These are phyloP conservation scores for Asparagopsis taxiformis DNA, from an alignment of 31 red algal species.

Conservation along the genomic window DNA sequence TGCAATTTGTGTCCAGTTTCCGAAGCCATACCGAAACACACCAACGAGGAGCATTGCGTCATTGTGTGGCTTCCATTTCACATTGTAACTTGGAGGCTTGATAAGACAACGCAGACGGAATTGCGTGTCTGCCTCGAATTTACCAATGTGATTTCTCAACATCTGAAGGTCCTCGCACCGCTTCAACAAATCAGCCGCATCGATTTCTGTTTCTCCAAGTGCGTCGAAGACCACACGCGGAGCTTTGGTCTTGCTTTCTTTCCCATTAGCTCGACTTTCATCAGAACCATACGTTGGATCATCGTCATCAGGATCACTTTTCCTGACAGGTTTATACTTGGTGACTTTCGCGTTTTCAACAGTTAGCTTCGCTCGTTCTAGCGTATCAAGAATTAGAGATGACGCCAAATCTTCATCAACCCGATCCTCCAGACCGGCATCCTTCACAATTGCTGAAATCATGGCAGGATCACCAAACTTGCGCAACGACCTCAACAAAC, in stretches of 20 bases:
- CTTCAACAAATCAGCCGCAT: slow-evolving; percentile 77
- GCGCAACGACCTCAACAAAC: slow-evolving; percentile 60
- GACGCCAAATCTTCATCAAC: slow-evolving; percentile 58
- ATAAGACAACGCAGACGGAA: slow-evolving; percentile 70
- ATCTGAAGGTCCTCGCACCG: slow-evolving; percentile 69
- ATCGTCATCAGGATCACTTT: slow-evolving; percentile 1
- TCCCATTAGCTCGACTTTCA: slow-evolving; percentile 19
- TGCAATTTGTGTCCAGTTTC: slow-evolving; percentile 86
- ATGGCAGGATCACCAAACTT: slow-evolving; percentile 76
- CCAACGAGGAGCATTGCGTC: slow-evolving; percentile 91
- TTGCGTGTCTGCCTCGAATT: slow-evolving; percentile 60
- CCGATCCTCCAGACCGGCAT: slow-evolving; percentile 75
- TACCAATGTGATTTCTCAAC: slow-evolving; percentile 43
- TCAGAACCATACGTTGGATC: slow-evolving; percentile 45
- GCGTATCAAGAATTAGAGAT: slow-evolving; percentile 46
- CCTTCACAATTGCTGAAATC: slow-evolving; percentile 45
- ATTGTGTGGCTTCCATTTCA: slow-evolving; percentile 73
- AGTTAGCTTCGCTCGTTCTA: slow-evolving; percentile 39
- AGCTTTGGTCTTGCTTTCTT: slow-evolving; percentile 28
- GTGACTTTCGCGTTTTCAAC: slow-evolving; percentile 18
- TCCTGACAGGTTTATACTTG: neutral
- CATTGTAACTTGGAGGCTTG: slow-evolving; percentile 59
- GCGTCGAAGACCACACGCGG: slow-evolving; percentile 29
- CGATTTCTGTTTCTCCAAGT: slow-evolving; percentile 47
- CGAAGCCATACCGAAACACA: slow-evolving; percentile 79